Percentiles rank a stretch among this genome's conserved stretches.
phyloP scores from a whole-genome alignment of 1,284 basidiomycete species.

The Ustilago shanxiensis region DNA sequence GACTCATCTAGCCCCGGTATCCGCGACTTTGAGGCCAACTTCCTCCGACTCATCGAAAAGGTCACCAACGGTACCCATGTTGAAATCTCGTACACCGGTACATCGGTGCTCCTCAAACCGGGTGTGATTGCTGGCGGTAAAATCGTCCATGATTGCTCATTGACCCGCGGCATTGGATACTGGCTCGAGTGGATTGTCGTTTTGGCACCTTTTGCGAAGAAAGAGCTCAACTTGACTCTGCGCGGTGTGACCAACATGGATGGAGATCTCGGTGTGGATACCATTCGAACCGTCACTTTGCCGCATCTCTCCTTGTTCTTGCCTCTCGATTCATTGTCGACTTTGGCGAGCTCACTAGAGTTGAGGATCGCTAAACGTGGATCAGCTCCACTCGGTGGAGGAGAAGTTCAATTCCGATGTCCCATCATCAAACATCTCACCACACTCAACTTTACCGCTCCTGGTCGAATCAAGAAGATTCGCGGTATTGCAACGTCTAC shows the following conservation, averaged over 20 bases:
- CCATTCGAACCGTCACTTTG: constrained; percentile 90
- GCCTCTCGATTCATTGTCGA: constrained; percentile 36
- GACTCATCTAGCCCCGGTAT: constrained; percentile 95
- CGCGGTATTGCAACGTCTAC: constrained; percentile 82
- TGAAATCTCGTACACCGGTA: constrained; percentile 90
- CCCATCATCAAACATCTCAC: constrained; percentile 90
- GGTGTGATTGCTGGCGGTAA: constrained; percentile 89
- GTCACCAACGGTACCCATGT: constrained; percentile 94
- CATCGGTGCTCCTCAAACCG: constrained; percentile 80
- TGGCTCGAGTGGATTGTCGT: constrained; percentile 91
- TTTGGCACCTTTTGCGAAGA: constrained; percentile 93
- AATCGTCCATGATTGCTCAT: constrained; percentile 86
- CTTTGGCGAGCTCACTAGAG: constrained; percentile 64
- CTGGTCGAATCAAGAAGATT: constrained; percentile 92
- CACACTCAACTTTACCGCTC: constrained; percentile 85
- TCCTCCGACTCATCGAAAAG: constrained; percentile 89
- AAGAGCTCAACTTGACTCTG: constrained; percentile 83
- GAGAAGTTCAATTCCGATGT: constrained; percentile 92
- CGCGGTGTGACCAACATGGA: constrained; percentile 88
- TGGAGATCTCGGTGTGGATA: constrained; percentile 75
- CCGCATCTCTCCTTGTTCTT: constrained; percentile 88
- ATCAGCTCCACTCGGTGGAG: constrained; percentile 89
- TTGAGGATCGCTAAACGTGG: constrained; percentile 90
- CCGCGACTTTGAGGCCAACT: constrained; percentile 92
- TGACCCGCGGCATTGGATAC: constrained; percentile 89